phyloP scores from a whole-genome alignment of 2,329 filamentous ascomycete genomes.

The Aspergillus sp. region DNA sequence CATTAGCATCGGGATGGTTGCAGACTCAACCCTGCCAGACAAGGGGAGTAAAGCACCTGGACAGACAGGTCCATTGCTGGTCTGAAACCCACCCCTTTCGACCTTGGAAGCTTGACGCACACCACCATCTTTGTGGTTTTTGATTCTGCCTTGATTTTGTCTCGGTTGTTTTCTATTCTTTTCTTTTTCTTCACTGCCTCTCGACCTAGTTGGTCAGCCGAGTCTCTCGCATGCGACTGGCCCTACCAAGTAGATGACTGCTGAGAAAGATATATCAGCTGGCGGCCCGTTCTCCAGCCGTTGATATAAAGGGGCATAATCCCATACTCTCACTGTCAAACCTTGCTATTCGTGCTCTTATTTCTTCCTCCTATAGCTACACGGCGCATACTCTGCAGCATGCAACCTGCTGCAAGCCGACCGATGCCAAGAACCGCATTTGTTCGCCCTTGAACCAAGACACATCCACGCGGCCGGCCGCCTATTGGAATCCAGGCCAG shows the following conservation, averaged over 20 bases:
- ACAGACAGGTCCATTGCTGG: neutral
- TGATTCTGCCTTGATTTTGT: constrained; percentile 7
- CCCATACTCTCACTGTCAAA: neutral
- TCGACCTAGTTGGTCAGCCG: constrained; percentile 9
- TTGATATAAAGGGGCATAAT: neutral
- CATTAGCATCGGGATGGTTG: neutral
- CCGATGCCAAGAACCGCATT: constrained; percentile 3
- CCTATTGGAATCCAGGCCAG: neutral
- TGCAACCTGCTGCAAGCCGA: constrained; percentile 6
- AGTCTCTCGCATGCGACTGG: neutral
- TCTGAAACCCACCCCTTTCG: neutral
- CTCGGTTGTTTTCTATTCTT: neutral
- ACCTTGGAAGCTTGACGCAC: neutral
- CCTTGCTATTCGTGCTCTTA: neutral
- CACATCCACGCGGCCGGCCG: neutral
- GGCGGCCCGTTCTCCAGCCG: constrained; percentile 4
- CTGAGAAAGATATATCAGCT: constrained; percentile 10
- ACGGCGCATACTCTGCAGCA: neutral
- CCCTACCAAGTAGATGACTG: neutral
- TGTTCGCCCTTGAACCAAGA: constrained; percentile 1
- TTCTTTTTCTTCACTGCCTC: neutral
- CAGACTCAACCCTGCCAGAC: no score
- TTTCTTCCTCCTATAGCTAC: neutral
- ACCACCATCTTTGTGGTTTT: neutral
- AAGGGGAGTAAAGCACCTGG: no score